Percentiles rank a stretch among this genome's conserved stretches.
Evolutionary conservation across 2,329 filamentous ascomycete species (phyloP).

Genomic region (Colletotrichum incanum): DNA sequence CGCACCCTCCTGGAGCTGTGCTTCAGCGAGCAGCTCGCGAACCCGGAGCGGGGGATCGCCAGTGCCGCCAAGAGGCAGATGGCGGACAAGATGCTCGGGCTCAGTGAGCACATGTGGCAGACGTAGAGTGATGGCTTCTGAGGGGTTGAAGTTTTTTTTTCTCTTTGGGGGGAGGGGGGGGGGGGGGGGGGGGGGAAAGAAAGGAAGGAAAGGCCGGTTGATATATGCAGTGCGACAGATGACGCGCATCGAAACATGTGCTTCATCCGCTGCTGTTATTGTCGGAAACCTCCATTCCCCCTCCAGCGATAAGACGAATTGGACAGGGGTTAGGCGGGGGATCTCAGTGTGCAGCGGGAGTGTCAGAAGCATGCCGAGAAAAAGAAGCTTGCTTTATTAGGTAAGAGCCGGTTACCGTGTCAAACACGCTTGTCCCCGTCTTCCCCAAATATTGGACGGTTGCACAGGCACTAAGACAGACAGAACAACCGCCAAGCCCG

Average conservation of each 20-base stretch:
- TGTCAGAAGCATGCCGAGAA: not conserved
- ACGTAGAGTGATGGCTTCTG: conserved; percentile 49
- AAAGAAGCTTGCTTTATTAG: not conserved
- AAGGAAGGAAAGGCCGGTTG: not conserved
- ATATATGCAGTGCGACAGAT: conserved; percentile 24
- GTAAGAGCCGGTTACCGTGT: not conserved
- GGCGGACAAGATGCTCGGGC: conserved; percentile 77
- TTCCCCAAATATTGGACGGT: not conserved
- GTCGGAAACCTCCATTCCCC: not conserved
- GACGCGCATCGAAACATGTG: conserved; percentile 22
- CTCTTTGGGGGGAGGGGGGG: too few species aligned
- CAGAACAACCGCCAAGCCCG: not conserved
- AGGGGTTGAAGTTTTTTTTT: too few species aligned
- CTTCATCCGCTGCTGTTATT: not conserved
- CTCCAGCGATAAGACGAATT: conserved; percentile 15
- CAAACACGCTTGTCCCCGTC: not conserved
- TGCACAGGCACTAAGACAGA: not conserved
- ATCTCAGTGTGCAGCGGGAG: not conserved
- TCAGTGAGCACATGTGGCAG: conserved; percentile 83
- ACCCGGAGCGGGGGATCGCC: conserved; percentile 77
- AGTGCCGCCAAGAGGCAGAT: conserved; percentile 78
- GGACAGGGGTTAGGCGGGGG: not conserved
- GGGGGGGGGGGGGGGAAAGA: too few species aligned
- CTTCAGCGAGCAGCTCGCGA: conserved; percentile 77
- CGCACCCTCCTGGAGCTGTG: conserved; percentile 77